A percentile compares a stretch with the other conserved stretches of the same genome.
phyloP scores from a whole-genome alignment of 1,284 basidiomycete species.

The Tilletia horrida region DNA sequence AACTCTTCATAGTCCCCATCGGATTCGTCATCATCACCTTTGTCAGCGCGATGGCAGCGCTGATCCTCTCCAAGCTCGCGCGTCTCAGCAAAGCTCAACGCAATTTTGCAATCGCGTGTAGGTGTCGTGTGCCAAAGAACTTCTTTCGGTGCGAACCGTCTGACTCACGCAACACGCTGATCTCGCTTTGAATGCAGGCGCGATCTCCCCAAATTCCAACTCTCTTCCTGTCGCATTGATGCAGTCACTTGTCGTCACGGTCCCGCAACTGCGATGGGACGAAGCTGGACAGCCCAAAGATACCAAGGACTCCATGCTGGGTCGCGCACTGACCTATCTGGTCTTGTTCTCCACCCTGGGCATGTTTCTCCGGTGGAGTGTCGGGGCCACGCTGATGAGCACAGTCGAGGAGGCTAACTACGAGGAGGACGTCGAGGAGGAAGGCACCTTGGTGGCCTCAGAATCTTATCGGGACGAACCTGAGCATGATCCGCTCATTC shows the following conservation, averaged over 20 bases:
- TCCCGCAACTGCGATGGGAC: slow-evolving; percentile 79
- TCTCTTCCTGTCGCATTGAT: slow-evolving; percentile 87
- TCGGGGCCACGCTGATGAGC: slow-evolving; percentile 56
- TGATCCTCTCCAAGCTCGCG: slow-evolving; percentile 46
- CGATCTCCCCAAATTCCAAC: slow-evolving; percentile 68
- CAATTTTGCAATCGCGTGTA: slow-evolving; percentile 55
- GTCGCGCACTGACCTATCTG: slow-evolving; percentile 84
- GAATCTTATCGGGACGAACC: slow-evolving; percentile 19
- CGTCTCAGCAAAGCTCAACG: slow-evolving; percentile 53
- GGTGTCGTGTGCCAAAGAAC: slow-evolving; percentile 7
- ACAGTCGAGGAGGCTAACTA: slow-evolving; percentile 50
- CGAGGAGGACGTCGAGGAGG: slow-evolving; percentile 23
- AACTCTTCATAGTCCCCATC: slow-evolving; percentile 87
- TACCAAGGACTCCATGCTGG: slow-evolving; percentile 79
- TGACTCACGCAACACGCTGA: too few species aligned
- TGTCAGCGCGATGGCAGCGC: slow-evolving; percentile 52
- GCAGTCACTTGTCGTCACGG: slow-evolving; percentile 80
- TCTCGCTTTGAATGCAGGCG: slow-evolving; percentile 25
- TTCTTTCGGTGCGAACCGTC: too few species aligned
- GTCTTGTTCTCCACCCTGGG: slow-evolving; percentile 88
- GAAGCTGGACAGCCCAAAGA: slow-evolving; percentile 63
- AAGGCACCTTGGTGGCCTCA: neutral
- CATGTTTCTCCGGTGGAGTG: slow-evolving; percentile 63
- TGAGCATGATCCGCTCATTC: slow-evolving; percentile 19
- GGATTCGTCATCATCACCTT: slow-evolving; percentile 64